phyloP scores from a whole-genome alignment of 371 early-diverging fungal species.

The Lichtheimia corymbifera region DNA sequence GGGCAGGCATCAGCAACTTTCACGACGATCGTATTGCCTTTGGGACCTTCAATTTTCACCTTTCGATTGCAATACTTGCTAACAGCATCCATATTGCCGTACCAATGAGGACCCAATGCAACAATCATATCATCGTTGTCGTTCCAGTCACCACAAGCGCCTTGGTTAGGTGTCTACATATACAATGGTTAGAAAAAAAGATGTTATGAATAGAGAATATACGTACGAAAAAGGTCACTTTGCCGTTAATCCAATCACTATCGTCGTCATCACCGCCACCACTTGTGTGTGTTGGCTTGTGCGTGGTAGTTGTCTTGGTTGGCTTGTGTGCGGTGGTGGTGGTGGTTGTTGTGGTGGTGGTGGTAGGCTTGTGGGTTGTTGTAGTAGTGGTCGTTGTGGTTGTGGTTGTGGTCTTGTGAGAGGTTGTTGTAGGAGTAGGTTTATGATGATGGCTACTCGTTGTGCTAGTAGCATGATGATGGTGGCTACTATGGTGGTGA shows the following conservation, averaged over 20 bases:
- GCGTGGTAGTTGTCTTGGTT: slow-evolving; percentile 17
- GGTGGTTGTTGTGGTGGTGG: slow-evolving; percentile 20
- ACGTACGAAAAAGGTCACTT: slow-evolving; percentile 32
- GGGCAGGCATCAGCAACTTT: slow-evolving; percentile 36
- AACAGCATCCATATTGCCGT: slow-evolving; percentile 34
- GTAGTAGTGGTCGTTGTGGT: slow-evolving; percentile 18
- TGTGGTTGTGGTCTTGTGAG: slow-evolving; percentile 15
- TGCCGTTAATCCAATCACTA: slow-evolving; percentile 15
- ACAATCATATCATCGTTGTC: slow-evolving; percentile 31
- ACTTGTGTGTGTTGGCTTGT: slow-evolving; percentile 15
- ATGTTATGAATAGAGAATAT: no score
- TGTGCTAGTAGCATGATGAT: slow-evolving; percentile 8
- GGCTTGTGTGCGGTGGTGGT: slow-evolving; percentile 17
- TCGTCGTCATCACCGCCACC: slow-evolving; percentile 4
- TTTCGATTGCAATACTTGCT: slow-evolving; percentile 35
- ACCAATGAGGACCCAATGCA: slow-evolving; percentile 29
- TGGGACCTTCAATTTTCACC: slow-evolving; percentile 29
- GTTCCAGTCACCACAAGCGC: slow-evolving; percentile 43
- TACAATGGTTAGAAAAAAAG: no score
- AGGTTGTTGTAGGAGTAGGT: slow-evolving; percentile 10
- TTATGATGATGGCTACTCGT: neutral
- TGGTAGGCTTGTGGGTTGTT: slow-evolving; percentile 17
- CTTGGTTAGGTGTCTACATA: slow-evolving; percentile 25
- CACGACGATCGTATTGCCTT: slow-evolving; percentile 34
- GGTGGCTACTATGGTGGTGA: slow-evolving; percentile 14